Evolutionary conservation across 257 asterid genomes (phyloP).

Genomic region (Misopates orontium): DNA sequence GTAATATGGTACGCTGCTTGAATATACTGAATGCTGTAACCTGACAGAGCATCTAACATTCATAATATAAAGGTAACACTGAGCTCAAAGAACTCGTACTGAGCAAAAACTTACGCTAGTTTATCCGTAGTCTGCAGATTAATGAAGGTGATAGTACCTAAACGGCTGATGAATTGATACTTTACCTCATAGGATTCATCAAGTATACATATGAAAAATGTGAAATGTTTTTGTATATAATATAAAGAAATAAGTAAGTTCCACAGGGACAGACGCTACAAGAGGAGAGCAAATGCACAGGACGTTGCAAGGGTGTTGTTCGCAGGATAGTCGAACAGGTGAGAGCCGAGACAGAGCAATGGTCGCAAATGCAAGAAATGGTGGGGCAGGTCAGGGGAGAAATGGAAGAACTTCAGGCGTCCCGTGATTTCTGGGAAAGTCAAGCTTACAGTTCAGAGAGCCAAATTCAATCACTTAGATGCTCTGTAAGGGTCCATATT

Average conservation of each 20-base stretch:
- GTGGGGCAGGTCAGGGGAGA: conserved; percentile 69
- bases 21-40: neutral
- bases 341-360: conserved; percentile 89
- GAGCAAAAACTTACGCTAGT: neutral
- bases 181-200: no score
- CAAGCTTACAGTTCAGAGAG: conserved; percentile 49
- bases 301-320: conserved; percentile 74
- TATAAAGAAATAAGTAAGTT: neutral
- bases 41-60: neutral
- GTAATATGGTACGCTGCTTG: neutral
- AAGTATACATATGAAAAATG: no score
- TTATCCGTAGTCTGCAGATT: no score
- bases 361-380: conserved; percentile 97
- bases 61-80: neutral
- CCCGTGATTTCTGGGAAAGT: conserved; percentile 78
- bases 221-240: neutral
- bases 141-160: no score
- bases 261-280: conserved; percentile 43
- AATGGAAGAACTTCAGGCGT: conserved; percentile 70
- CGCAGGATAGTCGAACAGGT: conserved; percentile 75
- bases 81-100: no score
- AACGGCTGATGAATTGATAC: neutral
- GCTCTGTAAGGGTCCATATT: conserved; percentile 46
- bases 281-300: conserved; percentile 65
- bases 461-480: conserved; percentile 49